A percentile compares a stretch with the other conserved stretches of the same genome.
phyloP scores from a whole-genome alignment of 495 filamentous ascomycete genomes.

The Astrothelium macrocarpum region DNA sequence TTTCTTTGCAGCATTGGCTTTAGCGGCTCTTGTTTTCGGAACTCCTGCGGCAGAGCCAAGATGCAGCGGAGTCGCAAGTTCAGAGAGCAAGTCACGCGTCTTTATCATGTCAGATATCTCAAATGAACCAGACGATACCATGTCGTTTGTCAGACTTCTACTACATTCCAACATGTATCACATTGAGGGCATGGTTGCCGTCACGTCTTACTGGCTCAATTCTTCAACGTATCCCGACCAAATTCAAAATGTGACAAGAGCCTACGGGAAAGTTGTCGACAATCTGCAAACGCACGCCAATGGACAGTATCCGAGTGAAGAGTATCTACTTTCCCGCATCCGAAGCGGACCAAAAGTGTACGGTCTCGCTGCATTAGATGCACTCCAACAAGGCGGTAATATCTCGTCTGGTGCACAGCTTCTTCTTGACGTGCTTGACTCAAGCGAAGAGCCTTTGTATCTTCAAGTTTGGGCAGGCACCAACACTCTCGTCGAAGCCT shows the following conservation, averaged over 20 bases:
- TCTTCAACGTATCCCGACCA: slow-evolving; percentile 15
- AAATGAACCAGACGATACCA: slow-evolving; percentile 30
- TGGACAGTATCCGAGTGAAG: slow-evolving; percentile 13
- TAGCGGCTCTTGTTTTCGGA: not conserved
- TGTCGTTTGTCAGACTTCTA: slow-evolving; percentile 25
- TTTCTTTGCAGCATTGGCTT: not conserved
- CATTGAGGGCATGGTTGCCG: slow-evolving; percentile 26
- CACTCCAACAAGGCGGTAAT: slow-evolving; percentile 14
- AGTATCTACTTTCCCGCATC: slow-evolving; percentile 13
- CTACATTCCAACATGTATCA: slow-evolving; percentile 26
- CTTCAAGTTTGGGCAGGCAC: slow-evolving; percentile 42
- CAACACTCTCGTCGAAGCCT: slow-evolving; percentile 38
- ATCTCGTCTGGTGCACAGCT: slow-evolving; percentile 28
- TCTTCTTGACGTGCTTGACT: slow-evolving; percentile 29
- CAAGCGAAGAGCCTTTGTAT: slow-evolving; percentile 33
- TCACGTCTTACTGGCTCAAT: slow-evolving; percentile 22
- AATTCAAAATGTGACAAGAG: slow-evolving; percentile 13
- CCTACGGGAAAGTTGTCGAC: slow-evolving; percentile 9
- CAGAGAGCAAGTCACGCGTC: slow-evolving; percentile 27
- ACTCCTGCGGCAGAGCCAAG: not conserved
- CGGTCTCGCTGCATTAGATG: slow-evolving; percentile 13
- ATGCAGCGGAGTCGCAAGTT: slow-evolving; percentile 2
- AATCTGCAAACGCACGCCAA: slow-evolving; percentile 17
- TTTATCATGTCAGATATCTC: slow-evolving; percentile 36
- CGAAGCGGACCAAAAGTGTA: slow-evolving; percentile 12